These are phyloP conservation scores for Mycena rosella DNA, from an alignment of 768 basidiomycete species.

Conservation along the genomic window DNA sequence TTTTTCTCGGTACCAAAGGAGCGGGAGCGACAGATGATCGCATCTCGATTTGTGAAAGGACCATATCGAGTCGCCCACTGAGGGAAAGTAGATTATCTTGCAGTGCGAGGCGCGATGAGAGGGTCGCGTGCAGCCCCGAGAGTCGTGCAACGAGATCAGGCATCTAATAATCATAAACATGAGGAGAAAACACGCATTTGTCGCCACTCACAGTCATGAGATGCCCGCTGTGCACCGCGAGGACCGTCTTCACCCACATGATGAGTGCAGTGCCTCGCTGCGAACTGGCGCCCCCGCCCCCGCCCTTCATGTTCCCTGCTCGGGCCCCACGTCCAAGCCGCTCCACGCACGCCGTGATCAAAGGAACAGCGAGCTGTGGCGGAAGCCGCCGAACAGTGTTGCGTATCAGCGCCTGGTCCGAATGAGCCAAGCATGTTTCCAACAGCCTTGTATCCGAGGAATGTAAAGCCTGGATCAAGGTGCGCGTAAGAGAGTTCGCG, in stretches of 20 bases:
- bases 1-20: conserved; percentile 58
- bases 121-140: conserved; percentile 84
- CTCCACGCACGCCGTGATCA: conserved; percentile 91
- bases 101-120: conserved; percentile 83
- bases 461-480: conserved; percentile 95
- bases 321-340: conserved; percentile 83
- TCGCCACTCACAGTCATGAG: conserved; percentile 90
- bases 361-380: conserved; percentile 85
- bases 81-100: conserved; percentile 89
- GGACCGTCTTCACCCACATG: conserved; percentile 84
- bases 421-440: conserved; percentile 89
- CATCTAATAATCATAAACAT: conserved; percentile 65
- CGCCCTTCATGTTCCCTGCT: conserved; percentile 79
- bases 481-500: conserved; percentile 90
- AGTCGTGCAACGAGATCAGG: conserved; percentile 92
- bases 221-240: conserved; percentile 89
- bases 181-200: conserved; percentile 10
- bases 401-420: conserved; percentile 82
- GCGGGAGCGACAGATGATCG: conserved; percentile 80
- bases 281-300: conserved; percentile 83
- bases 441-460: conserved; percentile 91
- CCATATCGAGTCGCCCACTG: conserved; percentile 92
- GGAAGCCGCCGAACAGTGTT: conserved; percentile 91
- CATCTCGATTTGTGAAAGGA: conserved; percentile 93
- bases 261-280: conserved; percentile 80